Conservation (phyloP, 805 yeast genomes). For the Wickerhamiella sorbophila region DNA sequence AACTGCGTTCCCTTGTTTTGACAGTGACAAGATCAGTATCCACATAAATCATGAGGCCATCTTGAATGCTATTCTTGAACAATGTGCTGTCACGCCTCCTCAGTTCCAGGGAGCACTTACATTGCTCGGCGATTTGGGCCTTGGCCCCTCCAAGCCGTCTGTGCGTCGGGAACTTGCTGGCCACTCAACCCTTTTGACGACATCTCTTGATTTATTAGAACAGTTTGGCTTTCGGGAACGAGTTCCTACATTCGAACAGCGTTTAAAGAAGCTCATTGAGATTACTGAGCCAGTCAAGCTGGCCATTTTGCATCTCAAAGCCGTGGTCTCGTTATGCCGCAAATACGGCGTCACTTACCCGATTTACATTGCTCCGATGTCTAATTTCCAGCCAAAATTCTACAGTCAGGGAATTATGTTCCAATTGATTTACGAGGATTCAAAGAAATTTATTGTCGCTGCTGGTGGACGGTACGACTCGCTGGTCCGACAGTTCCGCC, state of each 20-base stretch:
- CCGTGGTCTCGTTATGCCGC: slow-evolving; percentile 40
- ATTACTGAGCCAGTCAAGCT: slow-evolving; percentile 61
- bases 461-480: slow-evolving; percentile 92
- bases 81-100: slow-evolving; percentile 64
- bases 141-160: slow-evolving; percentile 44
- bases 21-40: slow-evolving; percentile 39
- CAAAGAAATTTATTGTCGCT: slow-evolving; percentile 37
- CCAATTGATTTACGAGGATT: slow-evolving; percentile 56
- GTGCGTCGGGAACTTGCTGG: slow-evolving; percentile 40
- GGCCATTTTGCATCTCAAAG: slow-evolving; percentile 45
- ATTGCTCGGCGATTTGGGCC: slow-evolving; percentile 62
- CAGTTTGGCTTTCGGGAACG: slow-evolving; percentile 64
- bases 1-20: slow-evolving; percentile 50
- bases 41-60: slow-evolving; percentile 72
- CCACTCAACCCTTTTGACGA: slow-evolving; percentile 64
- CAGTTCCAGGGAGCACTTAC: slow-evolving; percentile 56
- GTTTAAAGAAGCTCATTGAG: slow-evolving; percentile 54
- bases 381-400: slow-evolving; percentile 68
- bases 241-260: slow-evolving; percentile 45
- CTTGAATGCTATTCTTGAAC: slow-evolving; percentile 61
- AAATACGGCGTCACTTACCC: slow-evolving; percentile 45
- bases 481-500: slow-evolving; percentile 51
- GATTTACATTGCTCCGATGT: slow-evolving; percentile 61
- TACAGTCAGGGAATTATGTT: slow-evolving; percentile 79
- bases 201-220: slow-evolving; percentile 68